phyloP scores from a whole-genome alignment of 805 yeast species.

The Candida schatavii region DNA sequence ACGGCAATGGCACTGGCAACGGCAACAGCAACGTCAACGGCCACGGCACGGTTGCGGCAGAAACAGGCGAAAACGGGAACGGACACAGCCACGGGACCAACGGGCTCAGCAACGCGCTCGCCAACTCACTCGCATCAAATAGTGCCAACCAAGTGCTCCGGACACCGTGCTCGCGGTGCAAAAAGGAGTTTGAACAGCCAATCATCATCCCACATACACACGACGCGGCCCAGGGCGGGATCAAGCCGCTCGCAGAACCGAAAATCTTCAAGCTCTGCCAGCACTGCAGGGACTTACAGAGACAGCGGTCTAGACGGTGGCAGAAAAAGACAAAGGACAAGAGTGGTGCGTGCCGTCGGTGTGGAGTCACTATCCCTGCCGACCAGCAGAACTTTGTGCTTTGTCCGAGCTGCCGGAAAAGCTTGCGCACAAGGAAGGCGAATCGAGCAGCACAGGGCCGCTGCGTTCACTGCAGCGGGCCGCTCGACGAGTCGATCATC shows the following conservation, averaged over 20 bases:
- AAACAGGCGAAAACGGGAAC: neutral
- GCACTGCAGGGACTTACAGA: constrained; percentile 62
- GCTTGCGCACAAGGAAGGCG: constrained; percentile 53
- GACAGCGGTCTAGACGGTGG: constrained; percentile 64
- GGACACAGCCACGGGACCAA: neutral
- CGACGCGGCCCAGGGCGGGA: constrained; percentile 14
- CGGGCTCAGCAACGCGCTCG: neutral
- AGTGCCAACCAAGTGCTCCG: constrained; percentile 23
- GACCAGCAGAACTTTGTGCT: constrained; percentile 53
- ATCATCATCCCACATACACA: constrained; percentile 29
- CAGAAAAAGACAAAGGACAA: constrained; percentile 58
- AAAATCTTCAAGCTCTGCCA: constrained; percentile 55
- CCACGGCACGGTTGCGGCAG: neutral
- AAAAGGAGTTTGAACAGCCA: constrained; percentile 53
- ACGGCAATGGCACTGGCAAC: neutral
- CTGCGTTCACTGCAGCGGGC: constrained; percentile 69
- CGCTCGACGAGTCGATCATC: constrained; percentile 41
- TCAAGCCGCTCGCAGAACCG: constrained; percentile 33
- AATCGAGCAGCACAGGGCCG: constrained; percentile 59
- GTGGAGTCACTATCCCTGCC: constrained; percentile 53
- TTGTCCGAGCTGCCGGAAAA: constrained; percentile 58
- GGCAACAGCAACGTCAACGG: neutral
- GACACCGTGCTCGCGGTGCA: constrained; percentile 54
- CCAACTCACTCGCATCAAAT: neutral
- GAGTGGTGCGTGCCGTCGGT: constrained; percentile 61